Base-by-base conservation (phyloP, 768 basidiomycete genomes). In the Pisolithus microcarpus region DNA sequence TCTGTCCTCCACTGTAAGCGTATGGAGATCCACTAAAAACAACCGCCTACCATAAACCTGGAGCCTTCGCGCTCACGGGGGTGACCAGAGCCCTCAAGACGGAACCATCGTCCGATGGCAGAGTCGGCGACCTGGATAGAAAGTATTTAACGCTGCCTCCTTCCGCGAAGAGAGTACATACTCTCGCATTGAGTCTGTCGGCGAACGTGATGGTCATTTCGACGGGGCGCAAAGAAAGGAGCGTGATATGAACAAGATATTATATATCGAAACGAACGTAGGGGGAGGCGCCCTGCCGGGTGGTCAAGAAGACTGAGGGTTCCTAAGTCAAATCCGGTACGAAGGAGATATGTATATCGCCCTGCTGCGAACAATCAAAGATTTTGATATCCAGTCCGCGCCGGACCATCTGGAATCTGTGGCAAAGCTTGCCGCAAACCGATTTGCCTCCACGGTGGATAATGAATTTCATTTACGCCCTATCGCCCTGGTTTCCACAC, bases 51-150 rank as follows among this genome's bases (percentile, higher is more conserved):
- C 56, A 76, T 74, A 58, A 86, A 87, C 52, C 77, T 72, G 15
- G 85, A 82, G 10, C 84, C 85, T 30, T 67, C 62, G 55, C 86
- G 78, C 59, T 82, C 81, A 47, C 76, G 75, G 26, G 75, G 71
- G 58, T 78, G 80, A 30, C 85, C 85, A 46, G 79, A 82, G 13
- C 86, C 86, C 52, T 87, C 86, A 23, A 89, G 72, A 48, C 76
- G 72, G 68, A 89, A 89, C 79, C 82, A 87, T 61, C 78, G 70
- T 48, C 85, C 85, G 30, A 75, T 55, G 13, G 55, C 58, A 34
- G 71, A 72, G 53, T 65, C 65, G 15, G 76, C 75, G 37, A 75
- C 70, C 62, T 66, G 43, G 13, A 15, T 15, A 34, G 55, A 56
- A 38, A 56, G 56, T 30, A 34, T 6, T 31, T 21, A n/a, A 36